These are phyloP conservation scores for Solanum chacoense DNA, from an alignment of 305 asterid genomes.

Conservation along the genomic window DNA sequence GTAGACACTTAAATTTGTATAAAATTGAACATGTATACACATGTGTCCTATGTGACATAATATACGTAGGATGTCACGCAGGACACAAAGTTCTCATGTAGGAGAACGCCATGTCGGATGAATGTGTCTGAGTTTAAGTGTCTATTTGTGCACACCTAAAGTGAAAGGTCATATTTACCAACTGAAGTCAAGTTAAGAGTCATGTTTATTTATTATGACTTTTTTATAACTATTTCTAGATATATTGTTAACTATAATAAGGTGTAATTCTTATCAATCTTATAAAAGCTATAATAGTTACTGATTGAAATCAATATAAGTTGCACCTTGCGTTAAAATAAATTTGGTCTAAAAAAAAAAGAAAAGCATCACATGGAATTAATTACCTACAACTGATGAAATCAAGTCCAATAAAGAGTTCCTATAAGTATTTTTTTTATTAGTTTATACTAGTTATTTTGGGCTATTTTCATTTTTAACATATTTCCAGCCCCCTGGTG, in stretches of 20 bases:
- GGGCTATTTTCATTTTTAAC: background rate
- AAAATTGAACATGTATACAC: background rate
- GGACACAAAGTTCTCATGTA: too few species aligned
- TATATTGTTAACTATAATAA: background rate
- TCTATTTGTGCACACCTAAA: too few species aligned
- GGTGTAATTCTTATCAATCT: background rate
- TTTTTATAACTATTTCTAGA: background rate
- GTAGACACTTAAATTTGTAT: too few species aligned
- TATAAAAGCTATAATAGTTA: background rate
- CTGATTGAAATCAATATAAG: background rate
- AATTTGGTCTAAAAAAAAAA: background rate
- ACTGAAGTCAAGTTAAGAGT: too few species aligned
- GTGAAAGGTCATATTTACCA: too few species aligned
- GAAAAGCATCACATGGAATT: background rate
- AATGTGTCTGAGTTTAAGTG: background rate
- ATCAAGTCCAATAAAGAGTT: background rate
- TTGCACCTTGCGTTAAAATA: background rate
- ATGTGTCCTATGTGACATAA: background rate
- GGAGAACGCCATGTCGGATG: background rate
- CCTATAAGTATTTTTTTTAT: background rate
- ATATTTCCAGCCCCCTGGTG: background rate
- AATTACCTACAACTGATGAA: background rate
- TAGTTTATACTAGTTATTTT: background rate
- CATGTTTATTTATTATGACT: too few species aligned
- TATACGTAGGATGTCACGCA: too few species aligned